Base-by-base conservation (phyloP, 371 early-diverging fungal genomes). In the Syncephalis plumigaleata region DNA sequence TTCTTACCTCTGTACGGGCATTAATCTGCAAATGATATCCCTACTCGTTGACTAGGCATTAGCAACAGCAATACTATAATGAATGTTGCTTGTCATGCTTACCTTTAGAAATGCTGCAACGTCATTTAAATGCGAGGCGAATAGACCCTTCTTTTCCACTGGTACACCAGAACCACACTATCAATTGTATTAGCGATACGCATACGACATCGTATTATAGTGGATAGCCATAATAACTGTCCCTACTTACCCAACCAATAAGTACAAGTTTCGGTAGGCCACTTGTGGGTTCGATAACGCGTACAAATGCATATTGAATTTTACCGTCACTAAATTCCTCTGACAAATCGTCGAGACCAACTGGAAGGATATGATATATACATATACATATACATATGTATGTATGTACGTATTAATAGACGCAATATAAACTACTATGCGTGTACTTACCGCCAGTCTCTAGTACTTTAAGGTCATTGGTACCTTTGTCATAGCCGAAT, bases 111-210 rank as follows among this genome's bases (percentile, higher is more conserved):
- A 82, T 24, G 61, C 60, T 21, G 73, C 68, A 7, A 87, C 86
- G 52, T 91, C 87, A 39, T 72, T 72, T 27, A 90, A 58, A 50
- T 90, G 90, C 22, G 79, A 68, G 55, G 77, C 78, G 52, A 87
- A 87, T 51, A 87, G 70, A 23, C 84, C 93, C 66, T 93, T 94
- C 57, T 82, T 78, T 26, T 73, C 59, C 46, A 87, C 90, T 5
- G 91, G 92, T 7, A 92, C 94, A 47, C 93, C 93, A 42, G 82
- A 86, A 3, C 94, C 94, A 57, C 92, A 91, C 84, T 86, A 55
- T 26, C 7, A 48, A 16, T 4, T 31, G 17, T 9, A 46, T 3
- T 40, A 21, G 20, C 8, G 39, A 26, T 22, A 53, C 23, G 26
- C 24, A 40, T 26, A 36, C 16, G 22, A 16, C 20, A 50, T 23